Evolutionary conservation across 2,329 filamentous ascomycete genomes (phyloP), one percentile per base, ranked within the genome.

Genomic region (Gaeumannomyces sp.): DNA sequence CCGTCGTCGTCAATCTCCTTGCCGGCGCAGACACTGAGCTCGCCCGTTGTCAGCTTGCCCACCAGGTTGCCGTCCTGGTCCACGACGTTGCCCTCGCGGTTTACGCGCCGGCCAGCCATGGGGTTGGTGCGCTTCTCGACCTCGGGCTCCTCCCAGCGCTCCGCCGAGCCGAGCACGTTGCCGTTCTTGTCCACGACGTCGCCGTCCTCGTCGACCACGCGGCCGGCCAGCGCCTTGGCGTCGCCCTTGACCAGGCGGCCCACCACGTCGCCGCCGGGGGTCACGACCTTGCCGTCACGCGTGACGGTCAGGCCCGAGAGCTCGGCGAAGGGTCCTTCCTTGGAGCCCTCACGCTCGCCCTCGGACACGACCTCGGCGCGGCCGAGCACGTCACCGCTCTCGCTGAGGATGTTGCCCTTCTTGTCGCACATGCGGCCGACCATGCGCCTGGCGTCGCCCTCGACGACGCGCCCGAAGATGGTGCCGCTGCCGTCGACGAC

Each of bases 181-280:
- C 85, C 85, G 72, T 92, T 93, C 74, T 87, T 88, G 79, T 95
- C 92, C 65, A 90, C 81, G 38, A 96, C 87, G 65, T 95, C 91
- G 53, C 92, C 92, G 68, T 96, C 91, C 67, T 92, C 88, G 65
- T 95, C 92, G 25, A 95, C 91, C 11, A 81, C 72, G 60, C 91
- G 89, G 22, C 92, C 92, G 53, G 88, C 85, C 1, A 96, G 83
- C 63, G 81, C 79, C 81, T 92, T 92, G 50, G 83, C 74, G 64
- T 96, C 89, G 3, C 91, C 92, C 60, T 87, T 85, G 4, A 84
- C 80, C 56, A 94, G 82, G 58, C 88, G 81, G 28, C 92, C 92
- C 61, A 95, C 90, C 29, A 90, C 81, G 67, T 90, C 86, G 50
- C 89, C 91, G 62, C 84, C 80, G 0, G 82, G 78, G 11, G 89